Evolutionary conservation across 192 early-diverging fungal genomes (phyloP).

Genomic region (Glomus cerebriforme): DNA sequence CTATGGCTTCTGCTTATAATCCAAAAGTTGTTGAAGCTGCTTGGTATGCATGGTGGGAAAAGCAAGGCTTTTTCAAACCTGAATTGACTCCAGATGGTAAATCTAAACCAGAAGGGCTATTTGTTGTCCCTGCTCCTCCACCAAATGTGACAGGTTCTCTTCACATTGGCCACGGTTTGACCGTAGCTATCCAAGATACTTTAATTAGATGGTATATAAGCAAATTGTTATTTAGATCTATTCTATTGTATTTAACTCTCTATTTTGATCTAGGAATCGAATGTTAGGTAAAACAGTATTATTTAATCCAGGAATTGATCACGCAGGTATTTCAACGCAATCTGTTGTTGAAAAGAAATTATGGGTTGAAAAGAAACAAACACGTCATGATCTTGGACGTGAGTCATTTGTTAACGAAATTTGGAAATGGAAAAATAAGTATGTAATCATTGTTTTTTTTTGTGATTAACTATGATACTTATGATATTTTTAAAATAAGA

Average conservation of each 20-base stretch:
- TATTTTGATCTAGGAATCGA: conserved; percentile 63
- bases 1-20: conserved; percentile 83
- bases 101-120: conserved; percentile 73
- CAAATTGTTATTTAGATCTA: conserved; percentile 1
- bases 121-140: conserved; percentile 94
- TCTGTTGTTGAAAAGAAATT: conserved; percentile 96
- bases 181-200: conserved; percentile 91
- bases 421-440: conserved; percentile 96
- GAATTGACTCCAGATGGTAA: conserved; percentile 71
- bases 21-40: conserved; percentile 89
- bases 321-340: conserved; percentile 97
- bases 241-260: background rate
- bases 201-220: conserved; percentile 80
- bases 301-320: conserved; percentile 94
- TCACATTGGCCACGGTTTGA: conserved; percentile 94
- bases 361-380: conserved; percentile 79
- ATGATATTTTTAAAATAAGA: background rate
- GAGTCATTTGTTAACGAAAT: conserved; percentile 86
- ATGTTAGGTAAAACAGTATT: conserved; percentile 96
- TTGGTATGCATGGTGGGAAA: conserved; percentile 99
- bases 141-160: conserved; percentile 99
- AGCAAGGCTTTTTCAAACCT: conserved; percentile 89
- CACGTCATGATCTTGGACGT: conserved; percentile 92
- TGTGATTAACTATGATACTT: background rate
- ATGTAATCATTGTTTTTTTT: conserved; percentile 29